Base-by-base conservation (phyloP, 2,329 filamentous ascomycete species). In the Penicillium sclerotigenum region DNA sequence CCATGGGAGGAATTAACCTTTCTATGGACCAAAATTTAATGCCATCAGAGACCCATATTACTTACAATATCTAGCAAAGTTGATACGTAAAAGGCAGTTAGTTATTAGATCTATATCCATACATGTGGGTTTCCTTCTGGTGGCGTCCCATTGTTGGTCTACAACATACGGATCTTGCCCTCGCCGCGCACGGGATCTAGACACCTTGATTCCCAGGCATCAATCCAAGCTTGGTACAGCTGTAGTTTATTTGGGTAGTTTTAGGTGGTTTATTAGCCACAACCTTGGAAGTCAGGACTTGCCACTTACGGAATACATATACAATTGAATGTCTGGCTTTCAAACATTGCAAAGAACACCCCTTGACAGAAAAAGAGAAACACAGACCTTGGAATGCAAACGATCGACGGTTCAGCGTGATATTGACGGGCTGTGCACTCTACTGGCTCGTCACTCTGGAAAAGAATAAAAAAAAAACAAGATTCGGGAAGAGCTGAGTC, bases 401-500 rank as follows among this genome's bases (percentile, higher is more conserved):
- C 29, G 59, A 59, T 63, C 57, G 55, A 41, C 57, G 37, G 11
- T 29, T 34, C 49, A 55, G 56, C 38, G 45, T 33, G 52, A 47
- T 47, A 58, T 50, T 52, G 41, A 47, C 29, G 43, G 51, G 38
- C 52, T 54, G 31, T n/a, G 31, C 16, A 36, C 48, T 59, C 58
- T 57, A 60, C 56, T 41, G 18, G 10, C 47, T 59, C 54, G 55
- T 60, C 51, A 60, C 46, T 51, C n/a, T 34, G 45, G 24, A 31
- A 16, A 18, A 20, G 18, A 43, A 20, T 20, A 16, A 41, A 62
- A 20, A 16, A 41, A 62, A 62, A 63, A 59, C 61, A 63, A 62
- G 58, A 61, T 59, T 62, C 33, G 31, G 40, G 26, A 14, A 11
- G 13, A 14, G 56, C 59, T 64, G 53, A 62, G 48, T 62, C 61